phyloP scores from a whole-genome alignment of 1,284 basidiomycete species.

The Pterulicium gracile region DNA sequence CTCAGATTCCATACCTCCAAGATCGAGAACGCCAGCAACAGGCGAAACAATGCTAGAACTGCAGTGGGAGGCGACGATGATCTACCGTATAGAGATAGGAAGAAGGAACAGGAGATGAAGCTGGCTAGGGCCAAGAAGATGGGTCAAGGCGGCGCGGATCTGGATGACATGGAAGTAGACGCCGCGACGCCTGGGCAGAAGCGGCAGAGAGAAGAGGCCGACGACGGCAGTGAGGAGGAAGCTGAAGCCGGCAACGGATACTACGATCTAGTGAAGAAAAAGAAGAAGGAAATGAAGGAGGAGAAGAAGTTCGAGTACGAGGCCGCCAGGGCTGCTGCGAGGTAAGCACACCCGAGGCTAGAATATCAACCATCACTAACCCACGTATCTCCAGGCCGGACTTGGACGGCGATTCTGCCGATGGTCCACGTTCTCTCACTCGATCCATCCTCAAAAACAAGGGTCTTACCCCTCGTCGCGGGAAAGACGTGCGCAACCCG shows the following conservation, averaged over 20 bases:
- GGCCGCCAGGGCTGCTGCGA: conserved; percentile 42
- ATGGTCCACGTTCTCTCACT: conserved; percentile 78
- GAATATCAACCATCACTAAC: conserved; percentile 5
- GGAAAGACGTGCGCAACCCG: conserved; percentile 85
- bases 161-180: conserved; percentile 49
- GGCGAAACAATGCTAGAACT: conserved; percentile 59
- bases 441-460: conserved; percentile 88
- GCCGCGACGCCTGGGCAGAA: conserved; percentile 22
- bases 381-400: conserved; percentile 28
- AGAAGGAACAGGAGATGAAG: conserved; percentile 45
- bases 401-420: conserved; percentile 35
- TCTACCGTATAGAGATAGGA: conserved; percentile 66
- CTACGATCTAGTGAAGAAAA: conserved; percentile 78
- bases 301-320: conserved; percentile 79
- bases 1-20: conserved; percentile 83
- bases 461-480: conserved; percentile 80
- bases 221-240: conserved; percentile 29
- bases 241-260: conserved; percentile 55
- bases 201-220: conserved; percentile 34
- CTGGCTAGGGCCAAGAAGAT: conserved; percentile 22
- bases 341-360: conserved; percentile 35
- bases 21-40: conserved; percentile 65
- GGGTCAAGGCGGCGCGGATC: conserved; percentile 48
- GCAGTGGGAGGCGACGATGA: conserved; percentile 82
- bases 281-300: conserved; percentile 61